phyloP scores from a whole-genome alignment of 805 yeast genomes.

The Teunomyces cretensis region DNA sequence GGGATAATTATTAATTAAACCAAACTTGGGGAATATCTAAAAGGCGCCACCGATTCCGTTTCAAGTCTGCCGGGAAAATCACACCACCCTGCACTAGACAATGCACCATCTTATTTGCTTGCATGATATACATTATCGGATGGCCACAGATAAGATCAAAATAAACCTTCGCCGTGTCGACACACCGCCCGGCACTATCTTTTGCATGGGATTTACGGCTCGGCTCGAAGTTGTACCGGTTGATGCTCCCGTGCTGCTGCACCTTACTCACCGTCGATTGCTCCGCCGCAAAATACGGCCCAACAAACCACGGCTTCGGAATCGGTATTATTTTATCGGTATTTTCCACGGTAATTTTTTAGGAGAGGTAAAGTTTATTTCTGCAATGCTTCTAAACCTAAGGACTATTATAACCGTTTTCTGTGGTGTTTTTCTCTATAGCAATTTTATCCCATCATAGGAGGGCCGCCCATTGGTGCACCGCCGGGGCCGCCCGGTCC shows the following conservation, averaged over 20 bases:
- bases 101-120: not conserved
- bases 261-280: no score
- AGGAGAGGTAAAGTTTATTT: not conserved
- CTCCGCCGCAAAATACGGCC: no score
- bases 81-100: not conserved
- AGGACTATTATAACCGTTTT: not conserved
- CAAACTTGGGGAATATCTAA: not conserved
- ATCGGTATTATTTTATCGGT: not conserved
- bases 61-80: not conserved
- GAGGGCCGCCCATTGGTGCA: conserved; percentile 18
- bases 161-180: not conserved
- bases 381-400: not conserved
- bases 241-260: no score
- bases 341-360: not conserved
- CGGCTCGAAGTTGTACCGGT: no score
- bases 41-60: not conserved
- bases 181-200: no score
- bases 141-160: no score
- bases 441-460: conserved; percentile 12
- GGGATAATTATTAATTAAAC: no score
- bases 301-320: no score
- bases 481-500: conserved; percentile 12
- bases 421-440: not conserved
- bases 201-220: no score
- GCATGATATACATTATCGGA: not conserved